A percentile compares a stretch with the other conserved stretches of the same genome.
These are phyloP conservation scores for Nakazawaea pomicola DNA, from an alignment of 805 yeast species.

Conservation along the genomic window DNA sequence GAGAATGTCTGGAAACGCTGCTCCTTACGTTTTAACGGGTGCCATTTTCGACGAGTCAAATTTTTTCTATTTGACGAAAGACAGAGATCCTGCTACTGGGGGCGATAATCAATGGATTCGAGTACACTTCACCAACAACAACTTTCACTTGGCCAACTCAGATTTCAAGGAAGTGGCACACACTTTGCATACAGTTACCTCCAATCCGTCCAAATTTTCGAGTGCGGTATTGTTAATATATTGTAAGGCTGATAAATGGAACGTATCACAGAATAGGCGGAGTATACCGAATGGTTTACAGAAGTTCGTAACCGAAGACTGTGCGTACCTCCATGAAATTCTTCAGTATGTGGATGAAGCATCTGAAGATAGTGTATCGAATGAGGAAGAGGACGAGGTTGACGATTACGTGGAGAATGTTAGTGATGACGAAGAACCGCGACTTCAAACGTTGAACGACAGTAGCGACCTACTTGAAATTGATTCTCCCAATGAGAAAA, in stretches of 20 bases:
- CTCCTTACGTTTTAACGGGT: constrained; percentile 35
- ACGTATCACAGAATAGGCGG: not conserved
- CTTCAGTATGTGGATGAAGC: constrained; percentile 2
- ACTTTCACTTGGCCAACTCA: constrained; percentile 10
- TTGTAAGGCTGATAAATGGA: constrained; percentile 2
- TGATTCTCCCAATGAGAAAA: not conserved
- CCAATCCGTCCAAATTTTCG: constrained; percentile 1
- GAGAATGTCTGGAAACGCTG: constrained; percentile 21
- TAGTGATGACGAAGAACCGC: not conserved
- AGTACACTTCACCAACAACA: constrained; percentile 23
- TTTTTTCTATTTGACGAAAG: constrained; percentile 25
- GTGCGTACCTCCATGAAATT: constrained; percentile 2
- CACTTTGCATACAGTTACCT: not conserved
- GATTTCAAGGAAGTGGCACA: constrained; percentile 4
- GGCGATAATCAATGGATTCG: constrained; percentile 24
- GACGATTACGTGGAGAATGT: constrained; percentile 1
- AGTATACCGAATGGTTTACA: constrained; percentile 1
- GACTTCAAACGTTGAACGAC: not conserved
- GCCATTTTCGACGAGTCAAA: constrained; percentile 26
- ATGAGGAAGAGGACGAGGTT: constrained; percentile 11
- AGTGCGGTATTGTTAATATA: constrained; percentile 6
- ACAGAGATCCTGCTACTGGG: constrained; percentile 11
- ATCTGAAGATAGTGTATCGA: not conserved
- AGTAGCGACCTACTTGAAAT: not conserved
- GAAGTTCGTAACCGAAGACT: constrained; percentile 1